Evolutionary conservation across 352 stramenopile species (phyloP).

Genomic region (Phytopythium ostracodes): DNA sequence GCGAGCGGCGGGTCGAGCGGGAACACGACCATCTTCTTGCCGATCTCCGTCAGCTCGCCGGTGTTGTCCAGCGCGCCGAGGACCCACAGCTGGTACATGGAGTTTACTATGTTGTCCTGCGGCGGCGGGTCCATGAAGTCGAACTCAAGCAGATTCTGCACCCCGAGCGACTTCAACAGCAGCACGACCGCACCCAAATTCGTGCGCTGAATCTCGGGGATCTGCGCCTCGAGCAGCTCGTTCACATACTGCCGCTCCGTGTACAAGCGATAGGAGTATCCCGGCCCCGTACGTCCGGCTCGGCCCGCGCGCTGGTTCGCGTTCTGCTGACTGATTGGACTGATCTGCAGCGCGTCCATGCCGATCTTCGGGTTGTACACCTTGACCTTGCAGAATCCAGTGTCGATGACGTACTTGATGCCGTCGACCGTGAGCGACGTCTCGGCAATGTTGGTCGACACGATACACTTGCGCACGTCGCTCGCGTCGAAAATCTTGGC

Average conservation of each 20-base stretch:
- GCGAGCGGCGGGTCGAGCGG: slow-evolving; percentile 94
- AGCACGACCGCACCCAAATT: slow-evolving; percentile 98
- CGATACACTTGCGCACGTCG: slow-evolving; percentile 95
- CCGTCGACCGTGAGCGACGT: slow-evolving; percentile 95
- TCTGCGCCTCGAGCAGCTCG: slow-evolving; percentile 97
- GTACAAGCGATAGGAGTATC: slow-evolving; percentile 95
- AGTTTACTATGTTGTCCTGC: slow-evolving; percentile 96
- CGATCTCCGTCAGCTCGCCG: slow-evolving; percentile 94
- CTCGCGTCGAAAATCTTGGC: slow-evolving; percentile 97
- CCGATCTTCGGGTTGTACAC: slow-evolving; percentile 99
- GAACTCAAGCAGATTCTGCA: slow-evolving; percentile 96
- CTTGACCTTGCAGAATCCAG: slow-evolving; percentile 98
- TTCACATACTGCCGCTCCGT: slow-evolving; percentile 96
- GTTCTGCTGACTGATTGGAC: slow-evolving; percentile 96
- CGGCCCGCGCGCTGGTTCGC: slow-evolving; percentile 96
- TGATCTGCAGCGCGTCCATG: slow-evolving; percentile 97
- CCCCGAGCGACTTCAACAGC: slow-evolving; percentile 96
- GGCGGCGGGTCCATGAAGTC: slow-evolving; percentile 99
- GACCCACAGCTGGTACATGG: slow-evolving; percentile 99
- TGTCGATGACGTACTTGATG: slow-evolving; percentile 98
- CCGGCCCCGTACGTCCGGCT: slow-evolving; percentile 88
- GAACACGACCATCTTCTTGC: slow-evolving; percentile 98
- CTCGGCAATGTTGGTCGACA: slow-evolving; percentile 98
- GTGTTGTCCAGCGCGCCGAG: slow-evolving; percentile 97
- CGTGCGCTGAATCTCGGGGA: slow-evolving; percentile 98